Evolutionary conservation across 495 filamentous ascomycete genomes (phyloP).

Genomic region (Daldinia caldariorum): DNA sequence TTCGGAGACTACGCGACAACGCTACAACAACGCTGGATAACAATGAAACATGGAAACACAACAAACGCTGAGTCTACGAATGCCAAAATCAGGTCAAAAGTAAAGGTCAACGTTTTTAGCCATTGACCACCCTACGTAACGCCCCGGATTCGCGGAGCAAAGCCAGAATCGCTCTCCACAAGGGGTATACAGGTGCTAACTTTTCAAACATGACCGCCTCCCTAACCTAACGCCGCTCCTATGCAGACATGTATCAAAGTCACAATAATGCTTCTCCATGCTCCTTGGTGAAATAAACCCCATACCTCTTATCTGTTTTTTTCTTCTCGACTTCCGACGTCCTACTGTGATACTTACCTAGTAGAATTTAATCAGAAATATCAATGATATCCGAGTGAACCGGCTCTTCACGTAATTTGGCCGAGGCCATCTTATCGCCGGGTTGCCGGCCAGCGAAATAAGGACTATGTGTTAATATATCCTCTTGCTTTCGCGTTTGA

Average conservation of each 20-base stretch:
- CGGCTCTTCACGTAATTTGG: slow-evolving; percentile 31
- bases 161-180: slow-evolving; percentile 20
- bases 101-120: not conserved
- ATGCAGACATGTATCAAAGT: slow-evolving; percentile 37
- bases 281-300: slow-evolving; percentile 10
- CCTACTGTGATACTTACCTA: not conserved
- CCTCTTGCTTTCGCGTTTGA: slow-evolving; percentile 5
- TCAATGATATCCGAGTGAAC: slow-evolving; percentile 11
- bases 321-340: not conserved
- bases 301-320: not conserved
- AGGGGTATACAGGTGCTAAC: slow-evolving; percentile 35
- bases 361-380: slow-evolving; percentile 30
- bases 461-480: slow-evolving; percentile 18
- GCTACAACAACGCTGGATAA: not conserved
- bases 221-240: slow-evolving; percentile 19
- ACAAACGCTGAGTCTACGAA: not conserved
- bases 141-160: slow-evolving; percentile 7
- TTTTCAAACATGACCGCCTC: slow-evolving; percentile 13
- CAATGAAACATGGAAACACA: not conserved
- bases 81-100: not conserved
- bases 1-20: not conserved
- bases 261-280: slow-evolving; percentile 10
- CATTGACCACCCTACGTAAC: slow-evolving; percentile 19
- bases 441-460: slow-evolving; percentile 30
- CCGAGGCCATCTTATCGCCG: slow-evolving; percentile 28